Percentiles rank a stretch among this genome's conserved stretches.
These are phyloP conservation scores for Periconia sp. DNA, from an alignment of 2,329 filamentous ascomycete genomes.

Conservation along the genomic window DNA sequence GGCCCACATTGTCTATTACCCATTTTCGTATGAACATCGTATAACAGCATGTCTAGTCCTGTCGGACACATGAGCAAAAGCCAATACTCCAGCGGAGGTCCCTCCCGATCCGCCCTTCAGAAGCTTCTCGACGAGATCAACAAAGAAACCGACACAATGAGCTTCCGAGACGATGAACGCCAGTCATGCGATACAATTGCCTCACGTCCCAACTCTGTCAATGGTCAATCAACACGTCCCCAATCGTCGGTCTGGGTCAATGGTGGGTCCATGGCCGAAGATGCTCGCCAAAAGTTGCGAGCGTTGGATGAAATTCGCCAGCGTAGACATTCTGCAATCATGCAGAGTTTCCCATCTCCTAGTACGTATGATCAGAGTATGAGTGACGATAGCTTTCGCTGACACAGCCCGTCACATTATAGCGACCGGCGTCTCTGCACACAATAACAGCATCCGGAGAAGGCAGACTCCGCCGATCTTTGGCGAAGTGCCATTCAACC, in stretches of 20 bases:
- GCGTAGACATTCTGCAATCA: slow-evolving; percentile 7
- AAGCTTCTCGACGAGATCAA: slow-evolving; percentile 37
- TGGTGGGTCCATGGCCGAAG: slow-evolving; percentile 23
- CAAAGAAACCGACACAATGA: slow-evolving; percentile 1
- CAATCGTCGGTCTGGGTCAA: slow-evolving; percentile 23
- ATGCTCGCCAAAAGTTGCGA: slow-evolving; percentile 30
- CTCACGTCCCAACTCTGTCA: not conserved
- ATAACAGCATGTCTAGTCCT: slow-evolving; percentile 34
- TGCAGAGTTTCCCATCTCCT: not conserved
- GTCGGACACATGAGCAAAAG: slow-evolving; percentile 10
- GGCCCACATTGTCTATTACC: slow-evolving; percentile 24
- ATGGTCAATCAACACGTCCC: not conserved
- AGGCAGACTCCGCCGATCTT: slow-evolving; percentile 16
- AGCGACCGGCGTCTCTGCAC: no score
- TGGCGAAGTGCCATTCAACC: slow-evolving; percentile 19
- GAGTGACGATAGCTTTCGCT: no score
- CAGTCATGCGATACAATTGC: not conserved
- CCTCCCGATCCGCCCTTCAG: slow-evolving; percentile 27
- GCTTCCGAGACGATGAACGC: not conserved
- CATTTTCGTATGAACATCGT: slow-evolving; percentile 21
- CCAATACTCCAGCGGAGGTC: slow-evolving; percentile 12
- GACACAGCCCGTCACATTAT: no score
- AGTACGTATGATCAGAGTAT: no score
- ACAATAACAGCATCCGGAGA: no score
- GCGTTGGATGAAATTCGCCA: slow-evolving; percentile 30